phyloP scores from a whole-genome alignment of 176 grass and related monocot species.

The Lolium perenne region DNA sequence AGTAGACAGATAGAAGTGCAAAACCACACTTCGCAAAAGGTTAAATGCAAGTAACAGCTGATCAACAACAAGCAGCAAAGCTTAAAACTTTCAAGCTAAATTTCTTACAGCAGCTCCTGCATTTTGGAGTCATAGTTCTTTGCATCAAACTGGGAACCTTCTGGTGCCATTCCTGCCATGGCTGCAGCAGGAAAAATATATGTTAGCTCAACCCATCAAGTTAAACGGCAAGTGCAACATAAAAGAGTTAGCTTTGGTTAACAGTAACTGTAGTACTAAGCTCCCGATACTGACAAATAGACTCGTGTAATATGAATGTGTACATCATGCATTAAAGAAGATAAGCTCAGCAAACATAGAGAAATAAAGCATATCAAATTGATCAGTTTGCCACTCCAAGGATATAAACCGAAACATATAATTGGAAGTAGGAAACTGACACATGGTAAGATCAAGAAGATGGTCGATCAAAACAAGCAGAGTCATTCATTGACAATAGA shows the following conservation, averaged over 20 bases:
- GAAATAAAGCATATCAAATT: background rate
- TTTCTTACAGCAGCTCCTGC: conserved; percentile 70
- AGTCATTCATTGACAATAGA: background rate
- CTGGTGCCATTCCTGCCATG: conserved; percentile 80
- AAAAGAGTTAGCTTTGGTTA: background rate
- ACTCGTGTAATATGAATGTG: no score
- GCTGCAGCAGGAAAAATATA: conserved; percentile 28
- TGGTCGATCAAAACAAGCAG: background rate
- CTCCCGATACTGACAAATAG: background rate
- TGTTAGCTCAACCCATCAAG: background rate
- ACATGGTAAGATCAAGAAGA: background rate
- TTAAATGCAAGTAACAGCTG: background rate
- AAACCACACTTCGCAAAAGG: background rate
- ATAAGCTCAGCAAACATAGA: no score
- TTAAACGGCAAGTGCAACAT: background rate
- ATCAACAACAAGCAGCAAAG: background rate
- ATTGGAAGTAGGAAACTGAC: background rate
- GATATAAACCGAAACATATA: background rate
- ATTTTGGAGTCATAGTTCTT: conserved; percentile 85
- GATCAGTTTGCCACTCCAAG: background rate
- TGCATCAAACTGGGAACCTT: conserved; percentile 87
- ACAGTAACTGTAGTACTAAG: background rate
- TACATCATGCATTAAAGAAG: no score
- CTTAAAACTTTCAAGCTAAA: background rate
- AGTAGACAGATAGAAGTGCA: background rate